A percentile compares a stretch with the other conserved stretches of the same genome.
These are phyloP conservation scores for Xylariaceae sp. DNA, from an alignment of 2,329 filamentous ascomycete species.

Conservation along the genomic window DNA sequence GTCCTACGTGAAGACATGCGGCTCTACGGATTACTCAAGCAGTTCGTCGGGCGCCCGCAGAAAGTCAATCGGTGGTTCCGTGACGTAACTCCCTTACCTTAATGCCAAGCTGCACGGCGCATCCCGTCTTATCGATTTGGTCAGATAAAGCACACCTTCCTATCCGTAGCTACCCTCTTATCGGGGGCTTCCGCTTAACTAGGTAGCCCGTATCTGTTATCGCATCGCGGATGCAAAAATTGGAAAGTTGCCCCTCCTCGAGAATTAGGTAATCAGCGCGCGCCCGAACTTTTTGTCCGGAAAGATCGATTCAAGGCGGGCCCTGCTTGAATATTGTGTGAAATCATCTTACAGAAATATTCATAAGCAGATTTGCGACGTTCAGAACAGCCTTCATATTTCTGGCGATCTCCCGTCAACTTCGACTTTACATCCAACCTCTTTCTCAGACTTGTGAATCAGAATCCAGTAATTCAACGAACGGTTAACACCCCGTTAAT, in stretches of 20 bases:
- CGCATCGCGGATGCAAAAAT: background rate
- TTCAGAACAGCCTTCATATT: background rate
- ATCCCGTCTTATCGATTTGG: too few relatives aligned
- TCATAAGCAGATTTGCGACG: background rate
- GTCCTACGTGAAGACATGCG: too few relatives aligned
- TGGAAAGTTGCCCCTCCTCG: background rate
- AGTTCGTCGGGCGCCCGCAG: too few relatives aligned
- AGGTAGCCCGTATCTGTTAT: slow-evolving; percentile 6
- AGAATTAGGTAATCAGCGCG: background rate
- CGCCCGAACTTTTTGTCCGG: background rate
- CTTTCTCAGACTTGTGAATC: background rate
- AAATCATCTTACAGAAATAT: background rate
- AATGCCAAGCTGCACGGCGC: too few relatives aligned
- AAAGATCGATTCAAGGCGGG: background rate
- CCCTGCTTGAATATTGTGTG: background rate
- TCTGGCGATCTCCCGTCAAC: background rate
- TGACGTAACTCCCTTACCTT: too few relatives aligned
- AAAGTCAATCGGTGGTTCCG: too few relatives aligned
- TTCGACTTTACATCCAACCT: background rate
- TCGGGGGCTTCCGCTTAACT: too few relatives aligned
- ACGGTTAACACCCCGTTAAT: slow-evolving; percentile 3
- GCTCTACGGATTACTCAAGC: too few relatives aligned
- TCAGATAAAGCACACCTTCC: too few relatives aligned
- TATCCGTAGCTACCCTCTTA: too few relatives aligned
- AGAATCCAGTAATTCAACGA: background rate